Evolutionary conservation across 2,329 filamentous ascomycete species (phyloP).

Genomic region (Neobulgaria alba): DNA sequence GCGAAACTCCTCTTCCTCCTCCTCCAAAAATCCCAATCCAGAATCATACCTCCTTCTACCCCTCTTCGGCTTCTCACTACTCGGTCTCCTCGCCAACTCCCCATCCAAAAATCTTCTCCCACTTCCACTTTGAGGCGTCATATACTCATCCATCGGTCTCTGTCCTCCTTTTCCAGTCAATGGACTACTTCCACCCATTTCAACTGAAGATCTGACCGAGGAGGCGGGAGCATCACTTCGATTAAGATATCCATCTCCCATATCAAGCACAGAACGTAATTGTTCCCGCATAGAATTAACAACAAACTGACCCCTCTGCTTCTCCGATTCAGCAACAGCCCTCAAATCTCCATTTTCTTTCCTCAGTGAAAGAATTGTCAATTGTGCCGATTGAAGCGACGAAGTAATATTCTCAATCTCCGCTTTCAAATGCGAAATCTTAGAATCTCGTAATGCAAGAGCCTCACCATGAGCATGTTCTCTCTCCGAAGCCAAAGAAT

Average conservation of each 20-base stretch:
- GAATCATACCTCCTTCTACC: conserved; percentile 45
- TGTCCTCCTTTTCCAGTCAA: conserved; percentile 2
- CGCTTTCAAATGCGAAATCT: conserved; percentile 38
- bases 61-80: conserved; percentile 29
- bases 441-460: conserved; percentile 42
- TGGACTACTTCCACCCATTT: not conserved
- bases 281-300: conserved; percentile 44
- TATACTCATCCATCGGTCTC: not conserved
- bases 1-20: conserved; percentile 36
- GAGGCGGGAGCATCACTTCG: conserved; percentile 8
- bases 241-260: conserved; percentile 38
- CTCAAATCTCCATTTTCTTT: conserved; percentile 39
- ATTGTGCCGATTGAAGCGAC: conserved; percentile 39
- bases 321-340: conserved; percentile 40
- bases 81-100: conserved; percentile 18
- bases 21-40: conserved; percentile 46
- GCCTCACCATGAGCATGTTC: conserved; percentile 34
- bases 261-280: conserved; percentile 39
- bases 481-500: conserved; percentile 4
- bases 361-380: conserved; percentile 36
- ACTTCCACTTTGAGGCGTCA: conserved; percentile 2
- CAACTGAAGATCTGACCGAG: not conserved
- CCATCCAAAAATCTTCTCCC: conserved; percentile 18
- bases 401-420: conserved; percentile 41
- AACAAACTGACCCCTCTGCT: conserved; percentile 36